Percentiles rank a stretch among this genome's conserved stretches.
Conservation (phyloP, 768 basidiomycete genomes). For the Boletus coccyginus region DNA sequence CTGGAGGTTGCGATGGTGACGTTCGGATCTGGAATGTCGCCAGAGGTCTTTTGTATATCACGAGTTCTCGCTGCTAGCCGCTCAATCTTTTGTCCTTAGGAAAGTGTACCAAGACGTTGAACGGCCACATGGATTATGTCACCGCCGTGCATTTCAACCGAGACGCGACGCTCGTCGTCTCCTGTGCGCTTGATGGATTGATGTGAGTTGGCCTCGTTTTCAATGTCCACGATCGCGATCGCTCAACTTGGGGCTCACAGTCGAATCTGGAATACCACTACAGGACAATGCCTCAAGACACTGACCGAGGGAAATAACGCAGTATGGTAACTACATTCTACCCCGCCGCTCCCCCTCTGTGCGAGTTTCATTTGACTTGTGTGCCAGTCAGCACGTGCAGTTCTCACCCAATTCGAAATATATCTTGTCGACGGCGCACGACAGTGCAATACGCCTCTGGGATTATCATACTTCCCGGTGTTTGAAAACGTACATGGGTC, state of each 20-base stretch:
- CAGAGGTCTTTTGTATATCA: constrained; percentile 49
- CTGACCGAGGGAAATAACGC: constrained; percentile 88
- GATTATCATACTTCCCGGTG: constrained; percentile 90
- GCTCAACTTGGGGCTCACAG: constrained; percentile 39
- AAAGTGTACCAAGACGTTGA: constrained; percentile 79
- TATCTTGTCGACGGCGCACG: constrained; percentile 90
- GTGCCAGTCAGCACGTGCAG: constrained; percentile 75
- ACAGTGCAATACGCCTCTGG: constrained; percentile 92
- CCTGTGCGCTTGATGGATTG: constrained; percentile 88
- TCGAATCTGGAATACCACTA: constrained; percentile 92
- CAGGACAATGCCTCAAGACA: constrained; percentile 95
- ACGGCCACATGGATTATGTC: constrained; percentile 93
- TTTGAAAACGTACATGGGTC: constrained; percentile 86
- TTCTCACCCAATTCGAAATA: constrained; percentile 97
- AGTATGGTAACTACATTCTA: constrained; percentile 52
- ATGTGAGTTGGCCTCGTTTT: constrained; percentile 59
- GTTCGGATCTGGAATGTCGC: constrained; percentile 90
- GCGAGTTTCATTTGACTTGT: not conserved
- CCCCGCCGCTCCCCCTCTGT: too few relatives aligned
- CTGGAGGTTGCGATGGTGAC: constrained; percentile 91
- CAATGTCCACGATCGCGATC: constrained; percentile 1
- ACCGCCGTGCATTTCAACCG: constrained; percentile 93
- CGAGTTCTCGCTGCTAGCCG: not conserved
- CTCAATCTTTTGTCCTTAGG: constrained; percentile 41
- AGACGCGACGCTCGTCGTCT: constrained; percentile 89